These are phyloP conservation scores for Aegilops umbellulata DNA, from an alignment of 176 grass and related monocot species.

Conservation along the genomic window DNA sequence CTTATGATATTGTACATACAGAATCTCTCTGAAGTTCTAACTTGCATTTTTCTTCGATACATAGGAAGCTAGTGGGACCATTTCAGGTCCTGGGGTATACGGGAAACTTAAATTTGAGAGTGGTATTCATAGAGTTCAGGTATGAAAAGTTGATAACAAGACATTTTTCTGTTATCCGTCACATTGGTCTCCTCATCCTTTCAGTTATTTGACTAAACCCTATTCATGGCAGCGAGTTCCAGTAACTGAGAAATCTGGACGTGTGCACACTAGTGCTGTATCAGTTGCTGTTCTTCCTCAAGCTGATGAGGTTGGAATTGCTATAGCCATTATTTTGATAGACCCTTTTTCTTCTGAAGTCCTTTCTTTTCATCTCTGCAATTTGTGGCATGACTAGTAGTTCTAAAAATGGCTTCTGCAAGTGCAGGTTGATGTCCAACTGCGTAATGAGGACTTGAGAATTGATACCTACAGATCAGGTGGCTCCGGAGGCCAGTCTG, in stretches of 20 bases:
- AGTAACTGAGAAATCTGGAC: slow-evolving; percentile 88
- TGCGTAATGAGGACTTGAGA: slow-evolving; percentile 81
- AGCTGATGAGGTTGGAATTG: slow-evolving; percentile 78
- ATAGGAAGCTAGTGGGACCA: slow-evolving; percentile 96
- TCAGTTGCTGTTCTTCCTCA: slow-evolving; percentile 94
- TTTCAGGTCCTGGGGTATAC: slow-evolving; percentile 76
- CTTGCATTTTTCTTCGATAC: neutral
- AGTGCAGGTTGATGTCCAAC: slow-evolving; percentile 84
- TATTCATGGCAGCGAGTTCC: slow-evolving; percentile 67
- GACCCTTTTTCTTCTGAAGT: neutral
- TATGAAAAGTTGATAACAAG: slow-evolving; percentile 18
- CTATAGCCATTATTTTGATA: neutral
- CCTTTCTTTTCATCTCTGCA: neutral
- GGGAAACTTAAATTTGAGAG: slow-evolving; percentile 93
- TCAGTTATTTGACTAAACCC: slow-evolving; percentile 3
- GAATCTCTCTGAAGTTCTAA: slow-evolving; percentile 5
- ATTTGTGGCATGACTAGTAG: neutral
- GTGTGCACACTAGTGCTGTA: slow-evolving; percentile 93
- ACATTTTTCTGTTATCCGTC: neutral
- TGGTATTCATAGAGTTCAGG: slow-evolving; percentile 97
- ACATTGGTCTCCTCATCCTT: neutral
- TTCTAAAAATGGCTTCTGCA: neutral
- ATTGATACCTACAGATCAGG: slow-evolving; percentile 92
- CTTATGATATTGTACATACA: neutral
- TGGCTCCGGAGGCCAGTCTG: slow-evolving; percentile 87